Evolutionary conservation across 83 land plant genomes (phyloP).

Genomic region (Thuja plicata): DNA sequence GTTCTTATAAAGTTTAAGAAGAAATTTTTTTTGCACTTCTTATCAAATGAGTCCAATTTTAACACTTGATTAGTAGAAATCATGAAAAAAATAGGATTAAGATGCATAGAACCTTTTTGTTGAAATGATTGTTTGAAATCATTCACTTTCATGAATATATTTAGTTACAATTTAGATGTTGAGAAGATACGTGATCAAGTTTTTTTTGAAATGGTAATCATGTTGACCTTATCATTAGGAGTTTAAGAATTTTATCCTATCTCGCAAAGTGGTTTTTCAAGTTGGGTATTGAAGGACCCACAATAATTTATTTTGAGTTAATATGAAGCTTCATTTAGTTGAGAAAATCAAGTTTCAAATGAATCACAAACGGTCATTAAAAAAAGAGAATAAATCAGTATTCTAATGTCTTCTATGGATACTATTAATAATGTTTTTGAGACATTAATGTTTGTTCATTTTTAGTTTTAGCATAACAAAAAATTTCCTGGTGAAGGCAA

Average conservation of each 20-base stretch:
- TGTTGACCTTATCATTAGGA: neutral
- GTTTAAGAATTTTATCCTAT: neutral
- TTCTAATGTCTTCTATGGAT: neutral
- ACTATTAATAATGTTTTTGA: neutral
- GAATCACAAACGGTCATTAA: neutral
- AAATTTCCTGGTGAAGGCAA: neutral
- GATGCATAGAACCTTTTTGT: neutral
- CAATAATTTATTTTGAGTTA: neutral
- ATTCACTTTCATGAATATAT: neutral
- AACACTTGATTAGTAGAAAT: neutral
- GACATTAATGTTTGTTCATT: neutral
- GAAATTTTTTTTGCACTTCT: neutral
- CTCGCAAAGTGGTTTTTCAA: neutral
- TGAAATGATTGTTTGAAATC: neutral
- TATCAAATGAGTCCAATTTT: neutral
- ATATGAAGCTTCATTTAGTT: neutral
- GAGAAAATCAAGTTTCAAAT: neutral
- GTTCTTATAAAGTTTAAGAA: neutral
- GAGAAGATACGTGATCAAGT: neutral
- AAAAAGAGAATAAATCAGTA: neutral
- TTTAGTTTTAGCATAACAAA: neutral
- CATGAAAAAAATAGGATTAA: neutral
- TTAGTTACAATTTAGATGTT: neutral
- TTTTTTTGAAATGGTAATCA: neutral
- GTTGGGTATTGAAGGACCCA: neutral